A percentile compares a stretch with the other conserved stretches of the same genome.
phyloP scores from a whole-genome alignment of 1,284 basidiomycete species.

The Cutaneotrichosporon cutaneum region DNA sequence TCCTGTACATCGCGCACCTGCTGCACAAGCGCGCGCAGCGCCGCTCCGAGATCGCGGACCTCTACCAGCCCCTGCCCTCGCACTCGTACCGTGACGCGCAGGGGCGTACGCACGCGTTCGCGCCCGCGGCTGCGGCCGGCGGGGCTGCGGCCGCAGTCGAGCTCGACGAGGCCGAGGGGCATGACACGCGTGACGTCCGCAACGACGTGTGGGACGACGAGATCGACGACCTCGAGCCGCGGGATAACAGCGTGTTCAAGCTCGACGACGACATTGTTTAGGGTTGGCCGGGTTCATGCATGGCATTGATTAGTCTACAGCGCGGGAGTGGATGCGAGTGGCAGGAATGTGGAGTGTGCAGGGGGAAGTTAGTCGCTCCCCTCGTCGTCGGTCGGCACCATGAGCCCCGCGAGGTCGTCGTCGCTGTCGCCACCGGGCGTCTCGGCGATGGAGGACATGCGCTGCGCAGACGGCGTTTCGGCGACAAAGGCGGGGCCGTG shows the following conservation, averaged over 20 bases:
- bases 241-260: conserved; percentile 9
- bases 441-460: conserved; percentile 6
- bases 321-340: not conserved
- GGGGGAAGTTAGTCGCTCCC: conserved; percentile 13
- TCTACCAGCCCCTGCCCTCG: conserved; percentile 48
- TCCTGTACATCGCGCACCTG: conserved; percentile 47
- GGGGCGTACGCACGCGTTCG: conserved; percentile 43
- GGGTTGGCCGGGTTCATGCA: conserved; percentile 7
- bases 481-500: conserved; percentile 7
- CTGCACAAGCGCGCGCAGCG: conserved; percentile 33
- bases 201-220: conserved; percentile 41
- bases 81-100: conserved; percentile 45
- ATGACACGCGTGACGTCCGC: conserved; percentile 6
- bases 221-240: conserved; percentile 12
- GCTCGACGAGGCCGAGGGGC: conserved; percentile 13
- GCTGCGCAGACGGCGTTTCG: conserved; percentile 12
- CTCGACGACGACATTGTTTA: conserved; percentile 13
- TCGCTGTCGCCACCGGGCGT: conserved; percentile 22
- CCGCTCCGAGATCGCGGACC: conserved; percentile 38
- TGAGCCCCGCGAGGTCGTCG: conserved; percentile 39
- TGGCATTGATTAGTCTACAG: conserved; percentile 2
- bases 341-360: not conserved
- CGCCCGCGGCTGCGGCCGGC: conserved; percentile 8
- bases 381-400: conserved; percentile 50
- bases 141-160: conserved; percentile 9